These are phyloP conservation scores for Metschnikowia hibisci DNA, from an alignment of 805 yeast genomes.

Conservation along the genomic window DNA sequence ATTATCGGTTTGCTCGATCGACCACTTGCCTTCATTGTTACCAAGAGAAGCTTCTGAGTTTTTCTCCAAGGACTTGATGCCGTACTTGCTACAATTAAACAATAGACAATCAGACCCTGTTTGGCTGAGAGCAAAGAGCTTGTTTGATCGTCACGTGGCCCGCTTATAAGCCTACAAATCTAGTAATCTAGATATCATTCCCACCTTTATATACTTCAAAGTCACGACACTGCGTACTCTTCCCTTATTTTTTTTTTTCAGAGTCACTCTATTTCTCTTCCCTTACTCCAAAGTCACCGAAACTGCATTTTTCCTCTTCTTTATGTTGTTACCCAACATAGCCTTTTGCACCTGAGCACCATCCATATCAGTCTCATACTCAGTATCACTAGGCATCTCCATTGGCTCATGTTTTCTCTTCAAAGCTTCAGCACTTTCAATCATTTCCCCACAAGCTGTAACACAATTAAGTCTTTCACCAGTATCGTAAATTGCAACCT, in stretches of 20 bases:
- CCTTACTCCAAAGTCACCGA: constrained; percentile 56
- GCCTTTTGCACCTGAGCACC: constrained; percentile 61
- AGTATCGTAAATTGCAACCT: constrained; percentile 83
- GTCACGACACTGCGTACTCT: too few species aligned
- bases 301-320: constrained; percentile 37
- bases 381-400: constrained; percentile 52
- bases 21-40: constrained; percentile 89
- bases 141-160: constrained; percentile 81
- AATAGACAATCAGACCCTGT: constrained; percentile 79
- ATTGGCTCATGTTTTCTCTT: constrained; percentile 45
- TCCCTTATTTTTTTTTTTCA: too few species aligned
- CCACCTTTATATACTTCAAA: not conserved
- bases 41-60: constrained; percentile 98
- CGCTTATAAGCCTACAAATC: constrained; percentile 44
- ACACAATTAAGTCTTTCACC: constrained; percentile 92
- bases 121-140: constrained; percentile 83
- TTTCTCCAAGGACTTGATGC: constrained; percentile 82
- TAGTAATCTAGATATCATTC: not conserved
- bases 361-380: constrained; percentile 58
- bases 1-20: constrained; percentile 89
- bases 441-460: constrained; percentile 65
- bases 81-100: constrained; percentile 82
- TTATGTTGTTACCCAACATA: constrained; percentile 48
- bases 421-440: constrained; percentile 72
- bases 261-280: too few species aligned